phyloP scores from a whole-genome alignment of 441 rosid species.

The Populus hybrid region DNA sequence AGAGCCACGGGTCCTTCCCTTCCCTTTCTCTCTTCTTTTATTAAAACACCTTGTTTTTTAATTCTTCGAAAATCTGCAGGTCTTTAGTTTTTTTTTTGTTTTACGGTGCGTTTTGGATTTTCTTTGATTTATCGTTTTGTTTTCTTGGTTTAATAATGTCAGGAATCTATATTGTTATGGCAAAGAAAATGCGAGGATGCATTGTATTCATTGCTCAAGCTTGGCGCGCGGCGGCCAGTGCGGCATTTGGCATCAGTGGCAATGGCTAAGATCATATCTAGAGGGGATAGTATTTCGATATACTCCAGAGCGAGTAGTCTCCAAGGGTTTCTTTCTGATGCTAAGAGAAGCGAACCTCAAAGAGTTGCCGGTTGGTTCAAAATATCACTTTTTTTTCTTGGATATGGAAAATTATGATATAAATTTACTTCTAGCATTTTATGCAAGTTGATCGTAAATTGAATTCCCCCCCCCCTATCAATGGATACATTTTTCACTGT shows the following conservation, averaged over 20 bases:
- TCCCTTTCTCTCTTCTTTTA: neutral
- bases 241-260: constrained; percentile 96
- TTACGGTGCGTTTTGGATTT: neutral
- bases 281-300: constrained; percentile 85
- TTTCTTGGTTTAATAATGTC: constrained; percentile 24
- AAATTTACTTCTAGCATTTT: neutral
- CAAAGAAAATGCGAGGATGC: constrained; percentile 99
- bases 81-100: neutral
- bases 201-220: constrained; percentile 68
- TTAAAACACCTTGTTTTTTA: neutral
- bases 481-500: neutral
- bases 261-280: constrained; percentile 80
- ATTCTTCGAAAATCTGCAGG: neutral
- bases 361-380: constrained; percentile 77
- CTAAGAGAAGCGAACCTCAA: constrained; percentile 78
- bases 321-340: constrained; percentile 97
- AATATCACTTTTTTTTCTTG: neutral
- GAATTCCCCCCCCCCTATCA: too few species aligned
- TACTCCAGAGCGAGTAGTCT: constrained; percentile 90
- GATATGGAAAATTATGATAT: neutral
- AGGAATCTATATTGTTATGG: constrained; percentile 81
- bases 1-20: constrained; percentile 64
- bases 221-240: constrained; percentile 82
- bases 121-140: neutral
- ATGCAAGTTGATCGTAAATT: too few species aligned